Evolutionary conservation across 73 alveolate species (phyloP).

Genomic region (Tetrahymena elliotti): DNA sequence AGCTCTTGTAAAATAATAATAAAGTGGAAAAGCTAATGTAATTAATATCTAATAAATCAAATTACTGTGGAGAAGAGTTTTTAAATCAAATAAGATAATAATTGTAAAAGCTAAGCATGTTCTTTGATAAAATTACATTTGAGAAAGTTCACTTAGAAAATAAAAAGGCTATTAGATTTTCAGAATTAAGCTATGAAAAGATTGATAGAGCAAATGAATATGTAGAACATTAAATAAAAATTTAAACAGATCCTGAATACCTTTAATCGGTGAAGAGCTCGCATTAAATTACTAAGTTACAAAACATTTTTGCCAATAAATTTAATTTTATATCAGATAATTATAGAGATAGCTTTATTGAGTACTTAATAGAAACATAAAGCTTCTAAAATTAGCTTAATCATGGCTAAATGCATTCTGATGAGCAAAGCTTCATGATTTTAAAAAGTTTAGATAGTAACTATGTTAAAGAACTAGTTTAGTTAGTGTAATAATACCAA

Average conservation of each 20-base stretch:
- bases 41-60: neutral
- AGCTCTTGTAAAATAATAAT: neutral
- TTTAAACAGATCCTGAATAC: neutral
- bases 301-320: neutral
- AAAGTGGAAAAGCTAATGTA: neutral
- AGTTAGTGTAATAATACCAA: too few species aligned
- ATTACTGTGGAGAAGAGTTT: too few species aligned
- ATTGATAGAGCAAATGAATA: too few species aligned
- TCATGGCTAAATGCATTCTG: neutral
- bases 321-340: neutral
- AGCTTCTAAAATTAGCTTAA: too few species aligned
- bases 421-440: neutral
- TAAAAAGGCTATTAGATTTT: neutral
- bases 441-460: neutral
- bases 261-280: neutral
- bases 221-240: too few species aligned
- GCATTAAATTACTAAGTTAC: neutral
- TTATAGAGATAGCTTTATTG: neutral
- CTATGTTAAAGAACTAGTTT: neutral
- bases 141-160: neutral
- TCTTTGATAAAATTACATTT: neutral
- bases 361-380: neutral
- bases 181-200: neutral
- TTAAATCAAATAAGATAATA: too few species aligned
- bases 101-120: neutral